phyloP scores from a whole-genome alignment of 768 basidiomycete genomes.

The Nidula microcarpa region DNA sequence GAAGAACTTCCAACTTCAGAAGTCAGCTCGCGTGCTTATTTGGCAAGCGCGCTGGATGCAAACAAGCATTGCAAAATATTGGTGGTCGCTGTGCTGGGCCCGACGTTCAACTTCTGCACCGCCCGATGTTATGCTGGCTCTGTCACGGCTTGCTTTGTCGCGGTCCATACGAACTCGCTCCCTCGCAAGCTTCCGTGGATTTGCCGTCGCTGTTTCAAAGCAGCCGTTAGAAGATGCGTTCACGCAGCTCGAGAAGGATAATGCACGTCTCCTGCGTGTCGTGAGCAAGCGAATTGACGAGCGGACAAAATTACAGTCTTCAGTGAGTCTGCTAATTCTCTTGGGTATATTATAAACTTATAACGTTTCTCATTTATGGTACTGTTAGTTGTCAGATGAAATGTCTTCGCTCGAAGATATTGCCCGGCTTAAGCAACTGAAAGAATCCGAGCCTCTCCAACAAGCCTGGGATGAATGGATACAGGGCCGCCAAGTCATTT shows the following conservation, averaged over 20 bases:
- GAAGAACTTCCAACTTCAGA: no score
- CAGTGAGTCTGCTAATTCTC: constrained; percentile 26
- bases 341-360: background rate
- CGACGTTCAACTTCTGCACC: no score
- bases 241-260: constrained; percentile 31
- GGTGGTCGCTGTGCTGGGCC: no score
- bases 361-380: constrained; percentile 5
- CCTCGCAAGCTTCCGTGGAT: no score
- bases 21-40: no score
- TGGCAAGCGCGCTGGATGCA: no score
- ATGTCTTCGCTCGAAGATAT: constrained; percentile 57
- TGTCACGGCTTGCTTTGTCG: no score
- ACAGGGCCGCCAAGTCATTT: constrained; percentile 51
- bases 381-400: constrained; percentile 45
- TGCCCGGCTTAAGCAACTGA: constrained; percentile 53
- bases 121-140: no score
- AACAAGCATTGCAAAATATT: no score
- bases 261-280: constrained; percentile 50
- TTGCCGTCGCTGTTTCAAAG: no score
- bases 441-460: constrained; percentile 66
- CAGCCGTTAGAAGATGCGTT: constrained; percentile 6
- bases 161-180: no score
- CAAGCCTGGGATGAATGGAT: constrained; percentile 67
- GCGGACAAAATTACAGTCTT: constrained; percentile 37
- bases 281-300: constrained; percentile 53